Conservation (phyloP, 495 filamentous ascomycete species). For the Aspergillus baeticus region DNA sequence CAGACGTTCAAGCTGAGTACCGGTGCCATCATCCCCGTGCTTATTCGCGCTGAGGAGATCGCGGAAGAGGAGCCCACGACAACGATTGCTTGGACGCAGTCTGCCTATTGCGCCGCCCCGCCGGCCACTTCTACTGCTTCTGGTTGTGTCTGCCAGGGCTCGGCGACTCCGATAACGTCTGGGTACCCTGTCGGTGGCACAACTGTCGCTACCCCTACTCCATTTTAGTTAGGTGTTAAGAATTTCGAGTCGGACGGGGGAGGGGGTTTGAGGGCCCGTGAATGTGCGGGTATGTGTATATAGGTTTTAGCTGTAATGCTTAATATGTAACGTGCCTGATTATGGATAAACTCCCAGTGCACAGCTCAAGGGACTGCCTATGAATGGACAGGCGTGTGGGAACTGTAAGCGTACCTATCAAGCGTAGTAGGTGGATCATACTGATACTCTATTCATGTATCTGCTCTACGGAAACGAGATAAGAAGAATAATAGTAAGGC, state of each 20-base stretch:
- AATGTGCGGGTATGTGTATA: not conserved
- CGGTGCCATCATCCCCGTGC: conserved; percentile 68
- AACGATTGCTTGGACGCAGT: conserved; percentile 38
- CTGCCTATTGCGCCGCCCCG: conserved; percentile 50
- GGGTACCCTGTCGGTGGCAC: not conserved
- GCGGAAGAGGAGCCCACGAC: conserved; percentile 22
- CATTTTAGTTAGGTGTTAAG: not conserved
- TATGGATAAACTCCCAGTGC: too few species aligned
- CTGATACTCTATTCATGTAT: too few species aligned
- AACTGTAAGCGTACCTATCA: too few species aligned
- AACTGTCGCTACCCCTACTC: not conserved
- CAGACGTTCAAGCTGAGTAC: conserved; percentile 59
- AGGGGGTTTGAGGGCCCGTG: not conserved
- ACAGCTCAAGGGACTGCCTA: too few species aligned
- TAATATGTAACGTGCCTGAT: too few species aligned
- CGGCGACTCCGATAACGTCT: conserved; percentile 39
- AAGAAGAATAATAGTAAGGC: too few species aligned
- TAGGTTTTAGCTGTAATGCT: too few species aligned
- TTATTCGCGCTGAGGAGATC: conserved; percentile 55
- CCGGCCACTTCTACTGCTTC: conserved; percentile 44
- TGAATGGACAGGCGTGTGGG: too few species aligned
- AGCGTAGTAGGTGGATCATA: too few species aligned
- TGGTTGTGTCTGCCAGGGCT: conserved; percentile 46
- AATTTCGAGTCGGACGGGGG: not conserved
- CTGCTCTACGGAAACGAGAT: too few species aligned